These are phyloP conservation scores for Yamadazyma tumulicola DNA, from an alignment of 805 yeast species.

Conservation along the genomic window DNA sequence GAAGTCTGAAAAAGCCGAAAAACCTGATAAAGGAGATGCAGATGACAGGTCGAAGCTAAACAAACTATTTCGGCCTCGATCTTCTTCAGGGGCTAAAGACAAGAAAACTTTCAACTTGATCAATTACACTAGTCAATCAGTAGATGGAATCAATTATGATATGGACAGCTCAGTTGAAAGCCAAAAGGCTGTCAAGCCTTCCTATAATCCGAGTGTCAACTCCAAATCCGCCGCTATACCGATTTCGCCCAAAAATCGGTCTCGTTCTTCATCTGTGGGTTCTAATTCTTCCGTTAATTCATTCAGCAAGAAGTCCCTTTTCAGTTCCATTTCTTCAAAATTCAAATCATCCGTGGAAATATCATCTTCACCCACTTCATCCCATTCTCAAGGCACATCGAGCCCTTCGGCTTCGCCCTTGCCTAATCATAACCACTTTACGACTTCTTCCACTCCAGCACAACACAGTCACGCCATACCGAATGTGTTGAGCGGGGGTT, in stretches of 20 bases:
- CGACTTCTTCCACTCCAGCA: slow-evolving; percentile 4
- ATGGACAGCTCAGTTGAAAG: slow-evolving; percentile 5
- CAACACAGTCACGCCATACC: slow-evolving; percentile 5
- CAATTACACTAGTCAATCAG: slow-evolving; percentile 12
- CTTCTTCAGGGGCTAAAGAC: slow-evolving; percentile 8
- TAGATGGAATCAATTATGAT: slow-evolving; percentile 10
- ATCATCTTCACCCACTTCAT: slow-evolving; percentile 17
- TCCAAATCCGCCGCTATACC: slow-evolving; percentile 2
- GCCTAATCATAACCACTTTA: too few species aligned
- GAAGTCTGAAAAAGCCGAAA: neutral
- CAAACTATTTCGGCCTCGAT: slow-evolving; percentile 11
- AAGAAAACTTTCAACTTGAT: slow-evolving; percentile 9
- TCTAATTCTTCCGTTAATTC: slow-evolving; percentile 11
- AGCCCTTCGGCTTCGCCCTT: slow-evolving; percentile 11
- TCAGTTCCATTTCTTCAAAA: slow-evolving; percentile 39
- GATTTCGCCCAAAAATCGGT: slow-evolving; percentile 8
- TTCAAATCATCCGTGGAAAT: slow-evolving; percentile 29
- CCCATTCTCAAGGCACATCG: slow-evolving; percentile 10
- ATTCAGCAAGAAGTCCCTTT: slow-evolving; percentile 23
- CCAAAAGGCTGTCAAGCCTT: slow-evolving; percentile 3
- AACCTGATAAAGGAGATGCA: neutral
- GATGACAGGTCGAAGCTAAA: slow-evolving; percentile 10
- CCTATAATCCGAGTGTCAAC: neutral
- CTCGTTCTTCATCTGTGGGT: slow-evolving; percentile 7
- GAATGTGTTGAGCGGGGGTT: slow-evolving; percentile 2